Base-by-base conservation (phyloP, 169 alveolate genomes). In the Cryptosporidium sp. region DNA sequence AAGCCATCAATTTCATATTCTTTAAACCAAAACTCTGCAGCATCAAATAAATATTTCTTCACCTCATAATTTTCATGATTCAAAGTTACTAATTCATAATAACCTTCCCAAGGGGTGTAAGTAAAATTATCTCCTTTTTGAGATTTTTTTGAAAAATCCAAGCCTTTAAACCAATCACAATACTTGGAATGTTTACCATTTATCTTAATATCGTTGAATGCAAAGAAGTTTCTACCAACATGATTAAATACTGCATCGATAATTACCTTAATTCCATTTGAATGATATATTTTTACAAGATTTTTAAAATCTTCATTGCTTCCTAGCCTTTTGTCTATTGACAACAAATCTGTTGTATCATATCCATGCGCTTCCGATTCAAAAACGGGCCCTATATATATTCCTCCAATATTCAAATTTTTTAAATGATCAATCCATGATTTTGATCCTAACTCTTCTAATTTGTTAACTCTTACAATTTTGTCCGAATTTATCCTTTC, bases 231-330 rank as follows among this genome's bases (percentile, higher is more conserved):
- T 29, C 89, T 33, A 16, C 89, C 75, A 35, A 80, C 89, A 26
- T 80, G 89, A 65, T 80, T 80, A 44, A 80, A 80, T 29, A 80
- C 89, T 29, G 89, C 75, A 42, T 80, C 89, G 5, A 80, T 18
- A 58, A 80, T 42, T 62, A 80, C 69, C 42, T 65, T 80, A 39
- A 80, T 80, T 26, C 75, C 89, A 62, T 26, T 45, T 31, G 89
- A 80, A 62, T 80, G 89, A 62, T 80, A 80, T 10, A 18, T 33
- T 23, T 31, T 45, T 31, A 80, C 80, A 6, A 80, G 26, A 37
- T 60, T 65, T 39, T 39, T 80, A 62, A 80, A 80, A 45, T 42
- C 56, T n/a, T 80, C 75, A 44, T 37, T 42, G 31, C 53, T 65
- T 35, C 89, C 89, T 7, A 80, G 39, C 53, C 89, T 60, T 65